Evolutionary conservation across 2,329 filamentous ascomycete species (phyloP).

Genomic region (Colletotrichum endophyticum): DNA sequence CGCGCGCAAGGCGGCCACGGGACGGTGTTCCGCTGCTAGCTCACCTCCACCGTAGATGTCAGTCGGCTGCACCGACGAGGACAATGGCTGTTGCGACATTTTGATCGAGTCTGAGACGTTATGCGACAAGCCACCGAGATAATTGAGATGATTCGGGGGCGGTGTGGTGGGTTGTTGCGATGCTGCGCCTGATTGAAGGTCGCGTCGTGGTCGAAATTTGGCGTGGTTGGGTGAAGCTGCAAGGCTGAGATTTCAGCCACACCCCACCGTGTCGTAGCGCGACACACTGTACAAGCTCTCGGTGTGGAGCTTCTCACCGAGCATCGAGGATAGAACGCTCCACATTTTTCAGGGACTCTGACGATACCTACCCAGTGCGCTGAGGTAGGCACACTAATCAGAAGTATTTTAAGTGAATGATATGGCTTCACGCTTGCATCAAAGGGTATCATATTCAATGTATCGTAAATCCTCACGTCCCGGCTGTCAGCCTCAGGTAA

Average conservation of each 20-base stretch:
- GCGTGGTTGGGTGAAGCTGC: slow-evolving; percentile 19
- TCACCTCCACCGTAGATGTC: slow-evolving; percentile 69
- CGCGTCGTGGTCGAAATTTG: slow-evolving; percentile 11
- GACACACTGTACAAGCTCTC: slow-evolving; percentile 19
- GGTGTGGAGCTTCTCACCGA: slow-evolving; percentile 13
- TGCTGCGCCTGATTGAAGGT: slow-evolving; percentile 7
- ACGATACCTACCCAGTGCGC: background rate
- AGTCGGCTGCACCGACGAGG: slow-evolving; percentile 61
- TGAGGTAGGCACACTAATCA: rapidly evolving
- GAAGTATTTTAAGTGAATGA: too few relatives aligned
- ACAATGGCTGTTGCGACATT: slow-evolving; percentile 63
- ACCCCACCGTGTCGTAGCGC: slow-evolving; percentile 8
- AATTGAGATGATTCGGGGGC: background rate
- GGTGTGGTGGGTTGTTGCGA: slow-evolving; percentile 6
- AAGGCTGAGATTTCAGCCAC: slow-evolving; percentile 22
- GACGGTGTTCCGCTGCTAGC: slow-evolving; percentile 10
- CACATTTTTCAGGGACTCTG: background rate
- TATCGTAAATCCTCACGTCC: background rate
- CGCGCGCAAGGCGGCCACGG: background rate
- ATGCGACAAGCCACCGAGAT: slow-evolving; percentile 2
- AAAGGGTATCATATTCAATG: background rate
- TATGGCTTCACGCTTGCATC: background rate
- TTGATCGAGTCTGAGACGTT: slow-evolving; percentile 17
- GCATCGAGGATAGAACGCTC: background rate
- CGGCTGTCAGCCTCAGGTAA: background rate